Evolutionary conservation across 345 rosid genomes (phyloP), one percentile per base, ranked within the genome.

Genomic region (Linum tenue): DNA sequence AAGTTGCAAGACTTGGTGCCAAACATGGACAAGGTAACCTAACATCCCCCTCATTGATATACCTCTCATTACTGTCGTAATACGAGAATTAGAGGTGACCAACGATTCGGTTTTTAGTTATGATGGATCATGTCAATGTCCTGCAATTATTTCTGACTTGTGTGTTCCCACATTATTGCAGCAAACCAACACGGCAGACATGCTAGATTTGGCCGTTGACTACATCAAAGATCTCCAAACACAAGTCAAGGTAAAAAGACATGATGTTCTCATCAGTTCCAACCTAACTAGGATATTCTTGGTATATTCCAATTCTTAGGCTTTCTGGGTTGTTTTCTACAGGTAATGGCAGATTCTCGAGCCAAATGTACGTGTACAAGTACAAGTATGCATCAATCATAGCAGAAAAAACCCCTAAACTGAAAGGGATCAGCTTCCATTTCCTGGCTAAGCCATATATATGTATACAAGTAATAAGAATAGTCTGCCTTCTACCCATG

Each of bases 121-220:
- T 22, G 31, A 22, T 22, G 31, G 31, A 22, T 22, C 31, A 22
- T 22, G 1, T 22, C 31, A 22, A 22, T 22, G 31, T 22, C 31
- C 31, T 22, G 31, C 31, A 22, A 22, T 35, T 7, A 9, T 42
- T 36, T 43, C 37, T 50, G 39, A 39, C 6, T 39, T 7, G 41
- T 56, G 57, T 60, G 7, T 9, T 73, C 6, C 40, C 59, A 2
- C 57, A 22, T 43, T 7, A 67, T 69, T 69, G 80, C 87, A 92
- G 98, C 98, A 92, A 88, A 92, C 98, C 57, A 92, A 85, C 91
- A 90, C 97, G 40, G 65, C 98, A 60, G 98, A 88, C 77, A 92
- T 92, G 98, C 69, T 92, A 73, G 98, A 92, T 77, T 84, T 92
- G 82, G 98, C 98, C 1, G 98, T 90, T 64, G 91, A 90, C 66